Evolutionary conservation across 352 stramenopile genomes (phyloP).

Genomic region (Bremia lactucae): DNA sequence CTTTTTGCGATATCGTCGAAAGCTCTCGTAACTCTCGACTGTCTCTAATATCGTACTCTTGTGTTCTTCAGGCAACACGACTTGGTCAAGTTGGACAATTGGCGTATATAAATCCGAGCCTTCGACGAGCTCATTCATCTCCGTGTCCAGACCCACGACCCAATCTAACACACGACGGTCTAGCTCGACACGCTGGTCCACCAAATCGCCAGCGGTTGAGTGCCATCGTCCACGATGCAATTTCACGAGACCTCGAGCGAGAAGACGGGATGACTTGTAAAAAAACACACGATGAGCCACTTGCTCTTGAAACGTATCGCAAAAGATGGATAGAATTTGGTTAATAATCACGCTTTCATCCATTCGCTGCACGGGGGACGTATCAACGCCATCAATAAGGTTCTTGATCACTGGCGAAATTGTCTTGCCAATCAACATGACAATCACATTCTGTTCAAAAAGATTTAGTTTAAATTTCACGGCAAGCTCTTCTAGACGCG

Average conservation of each 20-base stretch:
- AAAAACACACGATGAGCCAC: conserved; percentile 81
- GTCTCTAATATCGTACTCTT: conserved; percentile 73
- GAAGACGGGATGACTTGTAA: conserved; percentile 79
- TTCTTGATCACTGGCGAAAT: conserved; percentile 86
- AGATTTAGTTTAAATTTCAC: conserved; percentile 75
- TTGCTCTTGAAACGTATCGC: conserved; percentile 82
- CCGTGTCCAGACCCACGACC: conserved; percentile 78
- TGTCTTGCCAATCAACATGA: conserved; percentile 85
- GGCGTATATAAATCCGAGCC: conserved; percentile 79
- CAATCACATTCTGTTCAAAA: conserved; percentile 85
- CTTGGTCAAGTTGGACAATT: conserved; percentile 73
- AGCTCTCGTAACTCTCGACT: conserved; percentile 75
- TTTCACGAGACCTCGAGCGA: conserved; percentile 69
- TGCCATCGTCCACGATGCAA: conserved; percentile 77
- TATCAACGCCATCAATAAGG: conserved; percentile 78
- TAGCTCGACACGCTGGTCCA: conserved; percentile 78
- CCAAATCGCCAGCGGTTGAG: conserved; percentile 69
- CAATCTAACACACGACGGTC: conserved; percentile 81
- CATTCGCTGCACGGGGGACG: conserved; percentile 76
- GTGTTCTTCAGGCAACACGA: conserved; percentile 79
- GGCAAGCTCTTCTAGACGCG: conserved; percentile 65
- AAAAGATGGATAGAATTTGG: conserved; percentile 82
- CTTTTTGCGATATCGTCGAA: conserved; percentile 73
- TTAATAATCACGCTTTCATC: conserved; percentile 87
- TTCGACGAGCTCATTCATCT: conserved; percentile 87